Conservation (phyloP, 768 basidiomycete species). For the Suillus fuscotomentosus region DNA sequence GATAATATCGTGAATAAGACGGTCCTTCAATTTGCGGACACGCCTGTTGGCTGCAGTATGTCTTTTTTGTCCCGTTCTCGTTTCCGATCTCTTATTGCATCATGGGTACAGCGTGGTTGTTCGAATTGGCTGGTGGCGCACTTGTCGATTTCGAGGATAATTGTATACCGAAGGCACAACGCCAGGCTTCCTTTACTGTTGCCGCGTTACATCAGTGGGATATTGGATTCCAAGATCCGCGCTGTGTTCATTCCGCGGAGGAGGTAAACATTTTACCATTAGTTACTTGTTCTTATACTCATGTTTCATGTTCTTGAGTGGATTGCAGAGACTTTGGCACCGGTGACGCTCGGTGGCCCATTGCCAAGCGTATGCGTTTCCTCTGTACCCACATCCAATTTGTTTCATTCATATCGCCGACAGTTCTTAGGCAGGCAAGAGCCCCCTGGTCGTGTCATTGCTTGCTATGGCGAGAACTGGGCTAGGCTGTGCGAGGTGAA, state of each 20-base stretch:
- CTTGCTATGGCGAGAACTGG: conserved; percentile 78
- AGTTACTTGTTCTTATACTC: conserved; percentile 2
- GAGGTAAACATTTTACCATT: conserved; percentile 45
- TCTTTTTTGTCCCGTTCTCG: conserved; percentile 15
- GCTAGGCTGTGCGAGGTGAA: conserved; percentile 68
- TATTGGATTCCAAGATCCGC: conserved; percentile 73
- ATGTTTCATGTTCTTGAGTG: conserved; percentile 46
- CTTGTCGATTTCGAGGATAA: conserved; percentile 69
- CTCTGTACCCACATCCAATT: conserved; percentile 4
- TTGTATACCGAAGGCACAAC: conserved; percentile 74
- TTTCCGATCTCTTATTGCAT: not conserved
- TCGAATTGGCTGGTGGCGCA: conserved; percentile 86
- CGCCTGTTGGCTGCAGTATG: conserved; percentile 91
- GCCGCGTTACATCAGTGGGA: conserved; percentile 94
- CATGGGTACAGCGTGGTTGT: conserved; percentile 71
- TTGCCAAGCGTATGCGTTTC: conserved; percentile 71
- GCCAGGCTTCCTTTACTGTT: conserved; percentile 81
- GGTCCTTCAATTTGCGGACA: conserved; percentile 75
- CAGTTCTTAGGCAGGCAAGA: conserved; percentile 80
- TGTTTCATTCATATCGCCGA: conserved; percentile 8
- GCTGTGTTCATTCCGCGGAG: conserved; percentile 82
- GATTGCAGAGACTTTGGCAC: conserved; percentile 72
- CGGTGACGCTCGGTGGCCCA: conserved; percentile 75
- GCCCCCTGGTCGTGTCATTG: conserved; percentile 55
- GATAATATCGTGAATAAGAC: conserved; percentile 87